phyloP scores from a whole-genome alignment of 2,329 filamentous ascomycete genomes.

The Trichoderma hamatum region DNA sequence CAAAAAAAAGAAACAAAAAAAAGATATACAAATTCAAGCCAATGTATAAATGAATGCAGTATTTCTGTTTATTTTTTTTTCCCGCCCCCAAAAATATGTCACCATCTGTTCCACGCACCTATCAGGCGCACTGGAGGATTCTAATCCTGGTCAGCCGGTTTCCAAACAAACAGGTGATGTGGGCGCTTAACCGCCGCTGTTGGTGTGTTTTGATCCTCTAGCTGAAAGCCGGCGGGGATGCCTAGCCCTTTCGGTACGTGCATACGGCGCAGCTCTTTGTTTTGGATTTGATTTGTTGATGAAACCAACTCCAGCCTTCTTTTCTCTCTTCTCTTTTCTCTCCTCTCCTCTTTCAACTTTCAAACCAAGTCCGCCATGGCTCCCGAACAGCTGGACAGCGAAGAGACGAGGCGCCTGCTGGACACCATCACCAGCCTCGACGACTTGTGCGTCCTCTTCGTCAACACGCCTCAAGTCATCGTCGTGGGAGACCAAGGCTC shows the following conservation, averaged over 20 bases:
- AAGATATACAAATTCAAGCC: too few relatives aligned
- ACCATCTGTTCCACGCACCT: not conserved
- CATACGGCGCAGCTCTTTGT: not conserved
- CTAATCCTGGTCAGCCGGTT: slow-evolving; percentile 1
- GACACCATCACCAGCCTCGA: slow-evolving; percentile 30
- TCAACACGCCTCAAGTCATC: slow-evolving; percentile 53
- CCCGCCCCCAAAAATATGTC: not conserved
- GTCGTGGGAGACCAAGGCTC: slow-evolving; percentile 65
- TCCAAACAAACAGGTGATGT: not conserved
- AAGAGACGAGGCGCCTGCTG: slow-evolving; percentile 24
- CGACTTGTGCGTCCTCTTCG: slow-evolving; percentile 30
- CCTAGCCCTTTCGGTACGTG: not conserved
- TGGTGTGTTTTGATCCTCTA: not conserved
- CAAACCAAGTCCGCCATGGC: not conserved
- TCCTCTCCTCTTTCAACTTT: not conserved
- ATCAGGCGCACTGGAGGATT: not conserved
- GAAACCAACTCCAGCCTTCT: not conserved
- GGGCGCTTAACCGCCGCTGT: not conserved
- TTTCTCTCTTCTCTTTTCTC: not conserved
- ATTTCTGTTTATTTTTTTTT: not conserved
- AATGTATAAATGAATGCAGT: too few relatives aligned
- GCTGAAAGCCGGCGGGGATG: not conserved
- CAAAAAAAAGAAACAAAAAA: not conserved
- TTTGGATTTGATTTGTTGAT: not conserved
- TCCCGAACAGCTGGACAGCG: slow-evolving; percentile 3